Percentiles rank a stretch among this genome's conserved stretches.
Conservation (phyloP, 148 eudicot species). For the Drosera capensis region DNA sequence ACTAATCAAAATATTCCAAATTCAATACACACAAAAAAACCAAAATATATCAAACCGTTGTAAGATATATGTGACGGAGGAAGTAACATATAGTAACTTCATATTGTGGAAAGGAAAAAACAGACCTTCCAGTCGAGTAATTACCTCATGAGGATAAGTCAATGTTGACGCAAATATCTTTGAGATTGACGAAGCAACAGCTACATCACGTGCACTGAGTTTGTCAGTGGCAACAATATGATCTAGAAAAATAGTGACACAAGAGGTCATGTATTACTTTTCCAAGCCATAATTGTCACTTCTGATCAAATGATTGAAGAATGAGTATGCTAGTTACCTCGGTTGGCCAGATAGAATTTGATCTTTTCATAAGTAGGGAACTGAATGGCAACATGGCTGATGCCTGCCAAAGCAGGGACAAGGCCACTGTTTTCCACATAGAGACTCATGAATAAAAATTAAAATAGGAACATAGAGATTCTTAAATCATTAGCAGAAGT, state of each 20-base stretch:
- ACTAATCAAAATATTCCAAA: no score
- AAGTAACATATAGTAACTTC: no score
- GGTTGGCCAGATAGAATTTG: conserved; percentile 60
- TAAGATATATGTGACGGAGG: no score
- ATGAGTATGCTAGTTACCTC: conserved; percentile 25
- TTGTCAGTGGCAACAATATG: conserved; percentile 54
- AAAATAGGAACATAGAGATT: neutral
- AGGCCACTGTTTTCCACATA: conserved; percentile 48
- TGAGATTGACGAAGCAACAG: conserved; percentile 89
- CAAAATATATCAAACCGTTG: no score
- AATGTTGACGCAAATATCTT: conserved; percentile 90
- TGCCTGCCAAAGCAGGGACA: conserved; percentile 91
- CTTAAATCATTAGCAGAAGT: neutral
- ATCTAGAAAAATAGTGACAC: conserved; percentile 20
- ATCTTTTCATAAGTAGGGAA: conserved; percentile 85
- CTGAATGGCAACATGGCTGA: conserved; percentile 92
- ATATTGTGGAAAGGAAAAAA: no score
- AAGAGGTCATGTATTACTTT: neutral
- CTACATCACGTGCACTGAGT: conserved; percentile 65
- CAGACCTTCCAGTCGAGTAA: conserved; percentile 5
- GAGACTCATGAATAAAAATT: conserved; percentile 2
- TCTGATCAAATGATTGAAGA: neutral
- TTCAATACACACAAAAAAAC: no score
- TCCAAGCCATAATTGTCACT: neutral
- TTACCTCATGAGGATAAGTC: conserved; percentile 99